Conservation (phyloP, 176 grass and related monocot species). For the sorghum (Sorghum bicolor) region Sorghum_bicolor_NCBIv3 NC_012872.2:63407001-63407500, state of each 20-base stretch:
- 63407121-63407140: neutral
- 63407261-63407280: slow-evolving; percentile 9
- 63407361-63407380: neutral
- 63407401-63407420: neutral
- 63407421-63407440: neutral
- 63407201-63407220: slow-evolving; percentile 19
- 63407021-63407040: slow-evolving; percentile 12
- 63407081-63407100: neutral
- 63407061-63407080: neutral
- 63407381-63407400: neutral
- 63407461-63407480: neutral
- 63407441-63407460: neutral
- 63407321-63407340: slow-evolving; percentile 4
- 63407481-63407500: neutral
- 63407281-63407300: neutral
- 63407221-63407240: neutral
- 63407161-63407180: neutral
- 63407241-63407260: neutral
- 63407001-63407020: slow-evolving; percentile 19
- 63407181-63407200: slow-evolving; percentile 5
- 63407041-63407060: neutral
- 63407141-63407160: neutral
- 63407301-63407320: neutral
- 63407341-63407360: neutral
- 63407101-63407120: neutral